phyloP scores from a whole-genome alignment of 2,329 filamentous ascomycete genomes.

The Dactylellina drechsleri region DNA sequence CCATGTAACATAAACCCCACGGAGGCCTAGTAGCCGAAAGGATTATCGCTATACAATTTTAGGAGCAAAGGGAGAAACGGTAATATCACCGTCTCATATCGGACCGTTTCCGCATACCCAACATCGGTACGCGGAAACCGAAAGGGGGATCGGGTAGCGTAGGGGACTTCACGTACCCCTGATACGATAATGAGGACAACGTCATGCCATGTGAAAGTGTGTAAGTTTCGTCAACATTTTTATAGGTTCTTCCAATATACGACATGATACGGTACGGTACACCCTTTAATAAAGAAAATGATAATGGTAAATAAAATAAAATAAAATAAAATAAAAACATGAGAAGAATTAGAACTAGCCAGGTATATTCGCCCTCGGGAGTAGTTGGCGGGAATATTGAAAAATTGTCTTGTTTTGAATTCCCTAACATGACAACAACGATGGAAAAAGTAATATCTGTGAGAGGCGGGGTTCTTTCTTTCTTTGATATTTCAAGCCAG shows the following conservation, averaged over 20 bases:
- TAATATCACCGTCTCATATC: constrained; percentile 38
- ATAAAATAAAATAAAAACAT: constrained; percentile 8
- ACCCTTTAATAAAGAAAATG: constrained; percentile 25
- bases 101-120: constrained; percentile 9
- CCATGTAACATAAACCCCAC: too few relatives aligned
- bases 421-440: too few relatives aligned
- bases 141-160: background rate
- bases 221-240: too few relatives aligned
- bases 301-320: background rate
- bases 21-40: too few relatives aligned
- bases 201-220: constrained; percentile 35
- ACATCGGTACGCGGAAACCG: too few relatives aligned
- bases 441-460: constrained; percentile 7
- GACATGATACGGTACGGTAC: background rate
- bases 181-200: constrained; percentile 52
- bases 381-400: too few relatives aligned
- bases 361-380: background rate
- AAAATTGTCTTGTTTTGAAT: too few relatives aligned
- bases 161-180: background rate
- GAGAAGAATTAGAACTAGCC: constrained; percentile 14
- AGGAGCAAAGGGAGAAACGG: constrained; percentile 5
- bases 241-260: constrained; percentile 5
- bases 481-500: constrained; percentile 11
- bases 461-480: constrained; percentile 30
- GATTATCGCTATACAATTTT: too few relatives aligned